These are phyloP conservation scores for Chaetomium olivaceum DNA, from an alignment of 2,329 filamentous ascomycete genomes.

Conservation along the genomic window DNA sequence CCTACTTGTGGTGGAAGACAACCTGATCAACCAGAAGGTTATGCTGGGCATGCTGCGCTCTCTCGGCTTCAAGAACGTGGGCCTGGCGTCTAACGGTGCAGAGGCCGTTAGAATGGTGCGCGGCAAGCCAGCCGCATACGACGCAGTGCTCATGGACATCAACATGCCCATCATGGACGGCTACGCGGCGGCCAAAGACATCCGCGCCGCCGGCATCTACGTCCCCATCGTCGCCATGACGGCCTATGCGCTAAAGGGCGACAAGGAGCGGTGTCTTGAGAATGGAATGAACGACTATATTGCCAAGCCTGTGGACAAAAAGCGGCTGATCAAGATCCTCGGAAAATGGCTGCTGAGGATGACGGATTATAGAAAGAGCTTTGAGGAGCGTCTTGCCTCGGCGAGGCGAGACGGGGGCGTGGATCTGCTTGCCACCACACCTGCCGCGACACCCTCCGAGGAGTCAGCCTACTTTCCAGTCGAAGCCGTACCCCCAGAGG, in stretches of 20 bases:
- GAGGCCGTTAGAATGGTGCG: conserved; percentile 47
- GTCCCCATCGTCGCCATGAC: conserved; percentile 52
- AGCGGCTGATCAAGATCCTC: conserved; percentile 24
- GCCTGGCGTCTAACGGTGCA: conserved; percentile 45
- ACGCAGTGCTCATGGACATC: conserved; percentile 59
- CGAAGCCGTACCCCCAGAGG: neutral
- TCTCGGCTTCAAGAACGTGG: conserved; percentile 45
- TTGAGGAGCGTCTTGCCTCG: too few species aligned
- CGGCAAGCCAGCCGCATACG: conserved; percentile 45
- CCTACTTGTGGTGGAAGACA: conserved; percentile 46
- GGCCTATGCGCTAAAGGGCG: conserved; percentile 57
- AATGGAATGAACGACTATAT: conserved; percentile 59
- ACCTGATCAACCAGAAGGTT: conserved; percentile 46
- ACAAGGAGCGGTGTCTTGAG: conserved; percentile 54
- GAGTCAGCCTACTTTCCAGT: too few species aligned
- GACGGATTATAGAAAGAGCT: too few species aligned
- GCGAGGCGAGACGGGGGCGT: too few species aligned
- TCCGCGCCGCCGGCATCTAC: conserved; percentile 43
- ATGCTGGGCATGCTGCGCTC: conserved; percentile 41
- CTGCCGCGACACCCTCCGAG: too few species aligned
- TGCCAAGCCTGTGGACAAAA: conserved; percentile 40
- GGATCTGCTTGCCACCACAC: too few species aligned
- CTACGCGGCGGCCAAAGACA: conserved; percentile 50
- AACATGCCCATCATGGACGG: conserved; percentile 62
- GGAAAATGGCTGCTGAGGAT: too few species aligned